Conservation (phyloP, 108 stramenopile species). For the Cyclotella distinguenda region DNA sequence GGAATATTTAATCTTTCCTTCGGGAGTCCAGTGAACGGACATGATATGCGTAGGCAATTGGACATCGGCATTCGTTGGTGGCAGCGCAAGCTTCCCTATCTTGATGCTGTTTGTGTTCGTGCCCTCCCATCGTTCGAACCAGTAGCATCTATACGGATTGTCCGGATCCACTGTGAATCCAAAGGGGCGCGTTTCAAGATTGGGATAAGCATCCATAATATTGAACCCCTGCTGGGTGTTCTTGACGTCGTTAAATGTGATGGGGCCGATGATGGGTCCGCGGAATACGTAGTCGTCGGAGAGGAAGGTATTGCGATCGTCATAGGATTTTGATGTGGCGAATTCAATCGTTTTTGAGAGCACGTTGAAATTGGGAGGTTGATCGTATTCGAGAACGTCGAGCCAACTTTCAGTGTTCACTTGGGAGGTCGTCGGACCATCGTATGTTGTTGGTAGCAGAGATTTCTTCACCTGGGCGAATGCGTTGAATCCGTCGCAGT, state of each 20-base stretch:
- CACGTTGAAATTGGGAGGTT: slow-evolving; percentile 37
- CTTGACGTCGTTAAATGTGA: slow-evolving; percentile 29
- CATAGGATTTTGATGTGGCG: slow-evolving; percentile 14
- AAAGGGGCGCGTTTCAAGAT: slow-evolving; percentile 34
- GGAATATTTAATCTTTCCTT: slow-evolving; percentile 42
- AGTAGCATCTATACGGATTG: slow-evolving; percentile 54
- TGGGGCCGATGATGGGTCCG: slow-evolving; percentile 51
- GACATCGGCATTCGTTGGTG: slow-evolving; percentile 24
- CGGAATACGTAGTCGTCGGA: slow-evolving; percentile 48
- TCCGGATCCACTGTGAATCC: slow-evolving; percentile 56
- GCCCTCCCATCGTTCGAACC: slow-evolving; percentile 50
- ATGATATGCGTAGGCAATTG: slow-evolving; percentile 31
- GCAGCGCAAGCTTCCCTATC: slow-evolving; percentile 2
- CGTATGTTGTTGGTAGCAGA: background rate
- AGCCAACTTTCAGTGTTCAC: slow-evolving; percentile 34
- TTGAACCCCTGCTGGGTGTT: slow-evolving; percentile 33
- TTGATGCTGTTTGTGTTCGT: slow-evolving; percentile 36
- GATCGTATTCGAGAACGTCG: slow-evolving; percentile 22
- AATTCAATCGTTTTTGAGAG: slow-evolving; percentile 39
- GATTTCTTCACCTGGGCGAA: slow-evolving; percentile 16
- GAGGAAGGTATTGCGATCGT: slow-evolving; percentile 10
- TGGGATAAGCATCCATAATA: slow-evolving; percentile 39
- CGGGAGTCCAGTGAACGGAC: slow-evolving; percentile 40
- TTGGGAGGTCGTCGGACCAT: slow-evolving; percentile 18
- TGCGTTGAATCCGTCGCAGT: slow-evolving; percentile 19